Evolutionary conservation across 352 stramenopile genomes (phyloP).

Genomic region (Phytophthora pseudosyringae): DNA sequence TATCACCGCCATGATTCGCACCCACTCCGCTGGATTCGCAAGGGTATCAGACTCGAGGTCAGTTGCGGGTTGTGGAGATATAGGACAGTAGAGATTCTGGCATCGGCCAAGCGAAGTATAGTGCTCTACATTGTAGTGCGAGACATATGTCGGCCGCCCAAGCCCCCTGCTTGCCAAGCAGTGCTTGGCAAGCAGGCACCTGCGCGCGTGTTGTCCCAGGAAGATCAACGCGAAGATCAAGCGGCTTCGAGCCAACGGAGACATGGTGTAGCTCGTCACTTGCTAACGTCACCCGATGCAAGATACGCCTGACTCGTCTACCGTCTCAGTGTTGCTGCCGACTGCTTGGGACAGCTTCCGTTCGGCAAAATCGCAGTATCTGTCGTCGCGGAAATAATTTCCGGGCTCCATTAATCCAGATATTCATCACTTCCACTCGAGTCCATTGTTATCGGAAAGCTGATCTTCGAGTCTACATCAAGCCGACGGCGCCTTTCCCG

Average conservation of each 20-base stretch:
- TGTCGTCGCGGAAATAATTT: neutral
- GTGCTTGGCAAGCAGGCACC: neutral
- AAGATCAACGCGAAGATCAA: constrained; percentile 15
- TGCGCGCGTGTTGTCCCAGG: constrained; percentile 8
- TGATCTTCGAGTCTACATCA: too few relatives aligned
- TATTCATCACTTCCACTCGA: too few relatives aligned
- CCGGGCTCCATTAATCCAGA: too few relatives aligned
- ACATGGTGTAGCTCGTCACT: neutral
- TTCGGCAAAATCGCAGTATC: neutral
- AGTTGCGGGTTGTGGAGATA: neutral
- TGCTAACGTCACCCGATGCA: constrained; percentile 14
- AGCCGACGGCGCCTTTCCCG: too few relatives aligned
- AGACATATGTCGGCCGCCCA: neutral
- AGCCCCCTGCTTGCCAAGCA: too few relatives aligned
- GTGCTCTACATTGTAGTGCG: too few relatives aligned
- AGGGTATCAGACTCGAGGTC: neutral
- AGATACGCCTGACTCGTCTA: constrained; percentile 17
- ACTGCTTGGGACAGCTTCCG: too few relatives aligned
- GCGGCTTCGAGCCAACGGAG: too few relatives aligned
- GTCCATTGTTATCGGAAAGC: too few relatives aligned
- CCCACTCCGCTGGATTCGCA: constrained; percentile 19
- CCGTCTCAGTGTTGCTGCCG: neutral
- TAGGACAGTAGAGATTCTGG: too few relatives aligned
- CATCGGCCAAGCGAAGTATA: too few relatives aligned
- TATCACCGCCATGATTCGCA: constrained; percentile 22